Conservation (phyloP, 148 eudicot species). For the Vaccinium corymbosum region DNA sequence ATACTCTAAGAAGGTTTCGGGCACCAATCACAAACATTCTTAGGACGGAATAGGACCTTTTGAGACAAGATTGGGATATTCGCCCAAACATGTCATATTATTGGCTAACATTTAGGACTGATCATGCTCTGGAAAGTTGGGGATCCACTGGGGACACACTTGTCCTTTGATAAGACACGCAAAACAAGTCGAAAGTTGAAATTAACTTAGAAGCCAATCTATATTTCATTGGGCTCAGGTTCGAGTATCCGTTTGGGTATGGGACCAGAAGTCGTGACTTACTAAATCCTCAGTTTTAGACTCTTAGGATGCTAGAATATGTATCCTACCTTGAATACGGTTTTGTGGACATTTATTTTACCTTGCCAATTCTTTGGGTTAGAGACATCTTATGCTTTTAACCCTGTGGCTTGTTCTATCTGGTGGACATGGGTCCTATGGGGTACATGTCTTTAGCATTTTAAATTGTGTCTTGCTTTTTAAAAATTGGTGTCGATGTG, state of each 20-base stretch:
- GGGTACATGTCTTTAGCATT: background rate
- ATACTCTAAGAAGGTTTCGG: background rate
- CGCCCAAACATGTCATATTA: background rate
- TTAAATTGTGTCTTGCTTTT: background rate
- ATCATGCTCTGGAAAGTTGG: background rate
- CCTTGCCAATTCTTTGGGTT: background rate
- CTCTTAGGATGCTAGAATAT: background rate
- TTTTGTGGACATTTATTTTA: background rate
- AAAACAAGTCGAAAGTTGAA: background rate
- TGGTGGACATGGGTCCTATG: background rate
- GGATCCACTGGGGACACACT: background rate
- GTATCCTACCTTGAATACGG: background rate
- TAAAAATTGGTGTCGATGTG: background rate
- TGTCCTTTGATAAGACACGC: background rate
- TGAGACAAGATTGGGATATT: background rate
- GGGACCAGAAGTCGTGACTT: background rate
- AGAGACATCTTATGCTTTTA: background rate
- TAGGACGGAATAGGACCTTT: background rate
- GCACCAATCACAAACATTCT: background rate
- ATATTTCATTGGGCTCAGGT: background rate
- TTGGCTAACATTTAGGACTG: background rate
- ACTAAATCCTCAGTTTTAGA: background rate
- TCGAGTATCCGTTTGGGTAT: background rate
- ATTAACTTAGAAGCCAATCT: background rate
- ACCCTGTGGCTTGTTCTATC: background rate